Evolutionary conservation across 768 basidiomycete species (phyloP).

Genomic region (Mycena floridula): DNA sequence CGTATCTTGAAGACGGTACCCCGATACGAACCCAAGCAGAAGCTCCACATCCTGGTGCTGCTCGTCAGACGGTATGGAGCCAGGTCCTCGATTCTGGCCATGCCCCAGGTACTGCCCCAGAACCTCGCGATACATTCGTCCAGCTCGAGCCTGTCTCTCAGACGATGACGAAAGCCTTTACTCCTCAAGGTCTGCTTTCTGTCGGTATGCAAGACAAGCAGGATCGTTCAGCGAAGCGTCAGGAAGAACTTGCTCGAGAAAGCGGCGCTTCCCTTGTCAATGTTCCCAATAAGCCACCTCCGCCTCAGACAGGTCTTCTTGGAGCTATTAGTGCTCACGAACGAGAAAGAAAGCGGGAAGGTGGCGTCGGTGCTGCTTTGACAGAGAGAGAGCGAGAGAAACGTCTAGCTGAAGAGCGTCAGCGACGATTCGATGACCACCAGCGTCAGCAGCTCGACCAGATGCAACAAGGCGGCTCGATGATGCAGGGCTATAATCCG

Average conservation of each 20-base stretch:
- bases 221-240: conserved; percentile 91
- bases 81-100: conserved; percentile 74
- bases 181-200: conserved; percentile 89
- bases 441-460: conserved; percentile 89
- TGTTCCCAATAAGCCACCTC: conserved; percentile 91
- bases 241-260: conserved; percentile 91
- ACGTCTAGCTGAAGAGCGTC: conserved; percentile 85
- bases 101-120: conserved; percentile 36
- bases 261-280: conserved; percentile 89
- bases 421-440: conserved; percentile 86
- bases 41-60: conserved; percentile 42
- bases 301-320: conserved; percentile 90
- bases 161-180: conserved; percentile 88
- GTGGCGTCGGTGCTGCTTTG: conserved; percentile 89
- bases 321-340: conserved; percentile 96
- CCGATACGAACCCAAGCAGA: conserved; percentile 52
- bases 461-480: conserved; percentile 69
- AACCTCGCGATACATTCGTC: conserved; percentile 54
- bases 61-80: conserved; percentile 80
- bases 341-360: conserved; percentile 88
- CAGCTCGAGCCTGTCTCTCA: conserved; percentile 67
- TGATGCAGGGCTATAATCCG: conserved; percentile 4
- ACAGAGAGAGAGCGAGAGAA: conserved; percentile 95
- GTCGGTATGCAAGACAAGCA: conserved; percentile 94
- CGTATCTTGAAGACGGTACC: conserved; percentile 50